Conservation (phyloP, 139 green algal genomes). For the Parachlorella kessleri region DNA sequence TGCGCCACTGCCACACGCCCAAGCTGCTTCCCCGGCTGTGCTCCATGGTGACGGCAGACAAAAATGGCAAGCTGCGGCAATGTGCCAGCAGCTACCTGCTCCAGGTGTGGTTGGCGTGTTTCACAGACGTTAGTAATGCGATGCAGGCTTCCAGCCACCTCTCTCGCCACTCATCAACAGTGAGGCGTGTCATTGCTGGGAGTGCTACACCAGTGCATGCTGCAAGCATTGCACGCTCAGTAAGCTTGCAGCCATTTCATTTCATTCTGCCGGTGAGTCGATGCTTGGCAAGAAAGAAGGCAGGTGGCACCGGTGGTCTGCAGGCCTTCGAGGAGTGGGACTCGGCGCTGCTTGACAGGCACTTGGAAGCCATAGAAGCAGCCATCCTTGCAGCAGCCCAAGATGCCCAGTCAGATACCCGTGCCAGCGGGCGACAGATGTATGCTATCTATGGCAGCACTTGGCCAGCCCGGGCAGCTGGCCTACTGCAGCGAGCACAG, state of each 20-base stretch:
- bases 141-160: too few species aligned
- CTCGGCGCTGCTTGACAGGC: conserved; percentile 24
- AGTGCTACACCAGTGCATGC: too few species aligned
- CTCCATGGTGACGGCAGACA: conserved; percentile 49
- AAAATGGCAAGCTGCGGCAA: conserved; percentile 64
- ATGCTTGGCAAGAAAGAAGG: too few species aligned
- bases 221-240: too few species aligned
- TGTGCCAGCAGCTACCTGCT: conserved; percentile 48
- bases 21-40: conserved; percentile 54
- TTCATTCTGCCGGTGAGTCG: too few species aligned
- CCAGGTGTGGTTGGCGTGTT: conserved; percentile 23
- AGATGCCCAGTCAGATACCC: conserved; percentile 55
- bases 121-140: too few species aligned
- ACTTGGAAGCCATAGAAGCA: conserved; percentile 51
- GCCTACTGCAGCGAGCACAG: conserved; percentile 44
- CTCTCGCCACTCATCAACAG: too few species aligned
- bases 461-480: conserved; percentile 30
- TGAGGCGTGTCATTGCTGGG: too few species aligned
- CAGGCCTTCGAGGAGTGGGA: conserved; percentile 61
- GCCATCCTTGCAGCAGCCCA: conserved; percentile 41
- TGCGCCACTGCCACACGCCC: conserved; percentile 56
- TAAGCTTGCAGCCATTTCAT: too few species aligned
- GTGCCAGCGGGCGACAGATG: conserved; percentile 35
- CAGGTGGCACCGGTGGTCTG: too few species aligned
- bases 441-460: conserved; percentile 55